phyloP scores from a whole-genome alignment of 345 rosid genomes.

The Geranium brycei region DNA sequence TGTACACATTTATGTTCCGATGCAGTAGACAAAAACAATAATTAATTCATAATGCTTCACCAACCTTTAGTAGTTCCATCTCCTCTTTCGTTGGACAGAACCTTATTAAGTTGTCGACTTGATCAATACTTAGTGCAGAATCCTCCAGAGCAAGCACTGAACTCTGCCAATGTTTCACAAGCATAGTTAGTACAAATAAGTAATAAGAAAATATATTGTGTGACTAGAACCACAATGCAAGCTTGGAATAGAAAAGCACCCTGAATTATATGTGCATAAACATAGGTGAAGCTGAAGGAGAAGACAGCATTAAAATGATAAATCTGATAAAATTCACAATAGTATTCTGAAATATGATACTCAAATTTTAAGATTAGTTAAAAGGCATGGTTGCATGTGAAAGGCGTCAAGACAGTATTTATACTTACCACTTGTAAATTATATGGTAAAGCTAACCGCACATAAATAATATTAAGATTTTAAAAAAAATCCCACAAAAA shows the following conservation, averaged over 20 bases:
- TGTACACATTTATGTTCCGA: neutral
- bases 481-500: neutral
- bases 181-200: neutral
- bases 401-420: neutral
- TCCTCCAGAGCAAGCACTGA: conserved; percentile 73
- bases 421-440: no score
- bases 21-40: no score
- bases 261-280: neutral
- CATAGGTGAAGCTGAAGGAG: neutral
- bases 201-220: neutral
- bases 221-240: neutral
- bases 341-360: neutral
- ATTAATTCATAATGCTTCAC: conserved; percentile 2
- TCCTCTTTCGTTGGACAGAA: conserved; percentile 91
- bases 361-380: neutral
- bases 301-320: neutral
- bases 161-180: conserved; percentile 32
- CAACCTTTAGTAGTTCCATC: conserved; percentile 77
- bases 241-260: neutral
- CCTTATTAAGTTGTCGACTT: conserved; percentile 80
- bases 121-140: conserved; percentile 68
- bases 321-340: neutral
- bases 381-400: neutral
- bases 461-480: neutral
- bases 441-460: neutral